These are phyloP conservation scores for Thalassia testudinum DNA, from an alignment of 116 monocot species.

Conservation along the genomic window DNA sequence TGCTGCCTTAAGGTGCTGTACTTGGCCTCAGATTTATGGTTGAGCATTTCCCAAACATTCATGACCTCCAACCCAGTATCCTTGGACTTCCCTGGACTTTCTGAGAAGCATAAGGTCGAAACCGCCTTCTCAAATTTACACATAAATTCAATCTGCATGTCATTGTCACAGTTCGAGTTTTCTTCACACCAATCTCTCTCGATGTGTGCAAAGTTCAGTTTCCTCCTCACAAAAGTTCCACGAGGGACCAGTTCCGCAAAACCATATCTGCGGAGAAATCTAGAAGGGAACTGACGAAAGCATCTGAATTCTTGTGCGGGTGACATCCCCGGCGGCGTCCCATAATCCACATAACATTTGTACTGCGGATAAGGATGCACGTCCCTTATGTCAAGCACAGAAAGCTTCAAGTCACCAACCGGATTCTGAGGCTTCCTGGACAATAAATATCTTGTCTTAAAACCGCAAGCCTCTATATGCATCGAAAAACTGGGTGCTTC, in stretches of 20 bases:
- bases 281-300: conserved; percentile 60
- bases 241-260: conserved; percentile 38
- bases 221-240: conserved; percentile 45
- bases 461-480: conserved; percentile 11
- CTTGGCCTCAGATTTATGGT: conserved; percentile 28
- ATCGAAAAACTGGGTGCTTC: conserved; percentile 16
- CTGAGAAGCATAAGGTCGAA: conserved; percentile 37
- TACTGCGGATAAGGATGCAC: conserved; percentile 15
- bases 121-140: conserved; percentile 61
- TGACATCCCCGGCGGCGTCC: conserved; percentile 20
- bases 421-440: conserved; percentile 30
- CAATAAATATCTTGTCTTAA: conserved; percentile 19
- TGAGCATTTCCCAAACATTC: conserved; percentile 56
- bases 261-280: conserved; percentile 27
- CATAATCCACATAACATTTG: conserved; percentile 19
- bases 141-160: conserved; percentile 27
- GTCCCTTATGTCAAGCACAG: conserved; percentile 41
- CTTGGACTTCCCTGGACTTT: conserved; percentile 23
- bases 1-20: conserved; percentile 37
- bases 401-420: conserved; percentile 27
- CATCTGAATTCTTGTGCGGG: conserved; percentile 46
- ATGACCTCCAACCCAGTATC: conserved; percentile 42
- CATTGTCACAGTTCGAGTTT: conserved; percentile 32
- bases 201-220: conserved; percentile 25
- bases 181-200: conserved; percentile 50